Evolutionary conservation across 169 alveolate genomes (phyloP).

Genomic region (Eimeria falciformis): DNA sequence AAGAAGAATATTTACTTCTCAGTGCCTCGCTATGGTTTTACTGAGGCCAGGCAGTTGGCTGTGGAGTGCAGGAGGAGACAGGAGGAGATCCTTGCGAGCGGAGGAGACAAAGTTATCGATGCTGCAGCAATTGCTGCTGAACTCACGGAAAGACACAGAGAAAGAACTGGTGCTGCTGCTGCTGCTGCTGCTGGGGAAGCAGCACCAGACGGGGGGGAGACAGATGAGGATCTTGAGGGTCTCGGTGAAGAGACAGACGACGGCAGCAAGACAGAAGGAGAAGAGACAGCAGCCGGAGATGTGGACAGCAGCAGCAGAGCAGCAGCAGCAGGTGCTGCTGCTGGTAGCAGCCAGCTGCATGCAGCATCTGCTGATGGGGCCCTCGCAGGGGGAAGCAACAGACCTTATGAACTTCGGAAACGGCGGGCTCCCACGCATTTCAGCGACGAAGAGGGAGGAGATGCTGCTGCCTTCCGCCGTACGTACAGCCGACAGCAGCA

Average conservation of each 20-base stretch:
- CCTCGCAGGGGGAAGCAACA: constrained; percentile 58
- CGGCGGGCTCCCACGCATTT: constrained; percentile 52
- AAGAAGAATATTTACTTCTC: constrained; percentile 68
- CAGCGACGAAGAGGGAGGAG: constrained; percentile 37
- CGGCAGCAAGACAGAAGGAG: constrained; percentile 66
- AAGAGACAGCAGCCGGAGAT: constrained; percentile 61
- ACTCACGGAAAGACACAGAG: constrained; percentile 61
- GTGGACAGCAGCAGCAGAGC: constrained; percentile 67
- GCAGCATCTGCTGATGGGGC: constrained; percentile 20
- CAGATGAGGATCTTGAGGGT: constrained; percentile 51
- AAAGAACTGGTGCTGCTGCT: constrained; percentile 57
- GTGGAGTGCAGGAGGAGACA: constrained; percentile 70
- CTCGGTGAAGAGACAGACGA: constrained; percentile 66
- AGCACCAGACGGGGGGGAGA: constrained; percentile 60
- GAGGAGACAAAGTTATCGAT: constrained; percentile 61
- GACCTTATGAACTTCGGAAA: constrained; percentile 66
- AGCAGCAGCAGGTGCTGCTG: neutral
- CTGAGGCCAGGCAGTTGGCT: constrained; percentile 70
- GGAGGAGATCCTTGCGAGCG: constrained; percentile 62
- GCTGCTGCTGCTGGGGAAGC: constrained; percentile 58
- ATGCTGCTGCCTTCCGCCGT: constrained; percentile 46
- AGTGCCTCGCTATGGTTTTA: constrained; percentile 62
- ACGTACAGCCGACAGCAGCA: constrained; percentile 30
- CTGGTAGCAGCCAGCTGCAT: constrained; percentile 31
- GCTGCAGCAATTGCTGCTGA: constrained; percentile 71